Conservation (phyloP, 2,329 filamentous ascomycete species). For the Cordyceps fumosorosea region DNA sequence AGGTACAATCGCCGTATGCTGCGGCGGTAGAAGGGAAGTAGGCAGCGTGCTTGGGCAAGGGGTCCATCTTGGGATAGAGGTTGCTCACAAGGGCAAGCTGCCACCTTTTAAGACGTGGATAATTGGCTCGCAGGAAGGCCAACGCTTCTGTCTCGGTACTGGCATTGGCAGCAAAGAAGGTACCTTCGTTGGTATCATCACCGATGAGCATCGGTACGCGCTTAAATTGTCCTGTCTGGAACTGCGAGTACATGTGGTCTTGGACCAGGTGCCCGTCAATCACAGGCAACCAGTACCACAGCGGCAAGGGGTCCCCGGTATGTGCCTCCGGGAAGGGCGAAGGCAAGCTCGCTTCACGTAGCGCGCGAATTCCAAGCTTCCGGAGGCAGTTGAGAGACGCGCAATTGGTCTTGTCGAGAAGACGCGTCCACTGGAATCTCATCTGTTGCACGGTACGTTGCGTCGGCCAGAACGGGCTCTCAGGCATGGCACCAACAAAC, state of each 20-base stretch:
- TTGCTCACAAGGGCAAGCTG: constrained; percentile 30
- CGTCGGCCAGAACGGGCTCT: constrained; percentile 44
- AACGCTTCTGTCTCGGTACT: constrained; percentile 27
- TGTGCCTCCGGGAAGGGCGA: constrained; percentile 29
- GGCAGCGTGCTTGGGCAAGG: constrained; percentile 30
- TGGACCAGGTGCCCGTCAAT: constrained; percentile 40
- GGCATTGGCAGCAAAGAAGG: constrained; percentile 36
- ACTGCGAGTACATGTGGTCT: constrained; percentile 36
- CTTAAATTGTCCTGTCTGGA: constrained; percentile 32
- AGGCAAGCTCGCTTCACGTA: constrained; percentile 34
- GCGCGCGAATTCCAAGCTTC: constrained; percentile 21
- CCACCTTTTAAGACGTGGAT: constrained; percentile 32
- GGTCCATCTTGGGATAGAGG: constrained; percentile 31
- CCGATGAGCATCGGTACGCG: constrained; percentile 37
- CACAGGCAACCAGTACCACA: constrained; percentile 47
- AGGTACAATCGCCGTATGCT: constrained; percentile 40
- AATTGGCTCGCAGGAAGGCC: constrained; percentile 41
- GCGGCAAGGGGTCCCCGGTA: constrained; percentile 29
- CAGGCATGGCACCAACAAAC: constrained; percentile 39
- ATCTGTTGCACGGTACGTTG: constrained; percentile 38
- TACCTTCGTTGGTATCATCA: constrained; percentile 32
- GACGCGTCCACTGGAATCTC: constrained; percentile 36
- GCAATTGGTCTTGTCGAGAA: constrained; percentile 12
- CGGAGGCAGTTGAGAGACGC: constrained; percentile 36
- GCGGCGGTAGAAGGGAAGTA: constrained; percentile 38